Evolutionary conservation across 192 early-diverging fungal genomes (phyloP).

Genomic region (Mortierella claussenii): DNA sequence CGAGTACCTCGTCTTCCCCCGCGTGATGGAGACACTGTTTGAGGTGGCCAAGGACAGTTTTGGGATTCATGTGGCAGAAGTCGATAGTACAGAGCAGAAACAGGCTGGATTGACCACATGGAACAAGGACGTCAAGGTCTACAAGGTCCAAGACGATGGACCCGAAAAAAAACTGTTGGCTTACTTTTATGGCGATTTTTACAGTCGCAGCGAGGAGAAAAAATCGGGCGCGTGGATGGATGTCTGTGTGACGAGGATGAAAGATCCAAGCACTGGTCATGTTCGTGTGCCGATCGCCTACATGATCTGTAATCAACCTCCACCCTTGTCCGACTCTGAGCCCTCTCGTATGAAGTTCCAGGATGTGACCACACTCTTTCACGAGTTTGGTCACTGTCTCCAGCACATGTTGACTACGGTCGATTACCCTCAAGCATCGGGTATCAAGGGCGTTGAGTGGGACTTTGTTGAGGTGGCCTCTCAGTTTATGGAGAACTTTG

Average conservation of each 20-base stretch:
- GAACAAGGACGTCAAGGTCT: constrained; percentile 69
- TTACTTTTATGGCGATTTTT: constrained; percentile 73
- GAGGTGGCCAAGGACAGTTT: constrained; percentile 61
- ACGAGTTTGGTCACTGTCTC: constrained; percentile 72
- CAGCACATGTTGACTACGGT: constrained; percentile 71
- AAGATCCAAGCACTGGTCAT: constrained; percentile 40
- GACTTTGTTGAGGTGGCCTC: constrained; percentile 70
- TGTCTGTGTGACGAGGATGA: constrained; percentile 58
- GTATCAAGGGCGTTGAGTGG: constrained; percentile 73
- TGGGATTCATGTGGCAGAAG: constrained; percentile 59
- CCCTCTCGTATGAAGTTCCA: constrained; percentile 68
- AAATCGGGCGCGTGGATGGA: constrained; percentile 71
- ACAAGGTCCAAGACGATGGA: constrained; percentile 59
- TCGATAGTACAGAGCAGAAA: constrained; percentile 44
- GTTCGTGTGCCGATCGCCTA: constrained; percentile 66
- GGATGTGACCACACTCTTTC: constrained; percentile 70
- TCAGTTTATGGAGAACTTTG: constrained; percentile 76
- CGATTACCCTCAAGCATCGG: constrained; percentile 67
- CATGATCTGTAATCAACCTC: constrained; percentile 67
- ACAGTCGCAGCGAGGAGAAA: constrained; percentile 64
- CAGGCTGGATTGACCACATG: constrained; percentile 56
- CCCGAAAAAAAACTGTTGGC: constrained; percentile 53
- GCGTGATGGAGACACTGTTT: constrained; percentile 65
- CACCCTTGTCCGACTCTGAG: constrained; percentile 49
- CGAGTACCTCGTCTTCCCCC: constrained; percentile 64